A percentile compares a stretch with the other conserved stretches of the same genome.
These are phyloP conservation scores for Flaveria trinervia DNA, from an alignment of 129 eudicot genomes.

Conservation along the genomic window DNA sequence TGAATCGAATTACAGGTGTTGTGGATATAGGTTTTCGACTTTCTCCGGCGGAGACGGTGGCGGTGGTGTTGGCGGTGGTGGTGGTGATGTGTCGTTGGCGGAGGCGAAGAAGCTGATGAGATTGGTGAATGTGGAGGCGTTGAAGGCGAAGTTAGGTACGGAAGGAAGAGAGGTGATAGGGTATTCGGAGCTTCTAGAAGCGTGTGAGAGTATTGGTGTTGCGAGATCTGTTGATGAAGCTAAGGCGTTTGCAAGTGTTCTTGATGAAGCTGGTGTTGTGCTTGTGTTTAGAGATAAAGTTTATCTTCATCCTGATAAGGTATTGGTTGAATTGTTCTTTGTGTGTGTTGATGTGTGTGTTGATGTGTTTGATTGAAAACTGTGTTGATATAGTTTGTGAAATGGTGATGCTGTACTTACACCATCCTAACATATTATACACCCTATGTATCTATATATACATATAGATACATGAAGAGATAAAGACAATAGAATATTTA, in stretches of 20 bases:
- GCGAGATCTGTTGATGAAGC: conserved; percentile 73
- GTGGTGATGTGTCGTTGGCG: conserved; percentile 44
- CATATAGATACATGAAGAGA: no score
- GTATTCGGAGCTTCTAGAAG: conserved; percentile 57
- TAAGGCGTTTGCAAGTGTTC: conserved; percentile 61
- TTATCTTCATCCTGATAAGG: conserved; percentile 91
- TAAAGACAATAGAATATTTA: no score
- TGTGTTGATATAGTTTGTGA: not conserved
- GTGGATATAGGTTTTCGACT: conserved; percentile 26
- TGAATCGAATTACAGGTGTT: conserved; percentile 16
- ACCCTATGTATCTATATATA: no score
- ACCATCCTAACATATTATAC: no score
- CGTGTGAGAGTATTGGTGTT: conserved; percentile 66
- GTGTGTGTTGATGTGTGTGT: not conserved
- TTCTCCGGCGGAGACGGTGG: conserved; percentile 28
- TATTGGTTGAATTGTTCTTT: not conserved
- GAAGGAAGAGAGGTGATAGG: conserved; percentile 70
- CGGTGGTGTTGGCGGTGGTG: not conserved
- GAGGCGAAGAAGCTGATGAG: conserved; percentile 91
- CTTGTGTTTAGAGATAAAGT: conserved; percentile 84
- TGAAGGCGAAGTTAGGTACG: conserved; percentile 66
- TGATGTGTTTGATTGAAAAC: not conserved
- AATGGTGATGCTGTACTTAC: no score
- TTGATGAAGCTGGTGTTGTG: conserved; percentile 91
- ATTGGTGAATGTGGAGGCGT: conserved; percentile 77